Evolutionary conservation across 2,329 filamentous ascomycete species (phyloP), one percentile per base, ranked within the genome.

Genomic region (Endoconidiophora laricicola): DNA sequence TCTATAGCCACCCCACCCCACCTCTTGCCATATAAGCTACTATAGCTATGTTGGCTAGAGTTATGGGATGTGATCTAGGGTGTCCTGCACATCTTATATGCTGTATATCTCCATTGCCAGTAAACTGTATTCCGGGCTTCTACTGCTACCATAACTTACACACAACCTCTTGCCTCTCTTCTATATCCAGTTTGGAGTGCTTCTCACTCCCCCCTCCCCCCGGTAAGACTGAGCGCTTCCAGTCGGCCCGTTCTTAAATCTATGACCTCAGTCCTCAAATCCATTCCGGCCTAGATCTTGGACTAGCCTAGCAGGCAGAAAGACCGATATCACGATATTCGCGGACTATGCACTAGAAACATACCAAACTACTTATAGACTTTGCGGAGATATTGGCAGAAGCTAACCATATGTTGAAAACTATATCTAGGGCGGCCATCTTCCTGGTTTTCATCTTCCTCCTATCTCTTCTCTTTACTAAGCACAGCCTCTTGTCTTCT

Each of bases 341-440:
- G 44, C 18, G 12, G 16, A 38, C 43, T 46, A 38, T 18, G 29
- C 33, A 12, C 14, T 9, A 20, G 43, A 38, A 46, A 36, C 12
- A 6, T 23, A 36, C 38, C n/a, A 26, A 20, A 24, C 33, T 14
- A n/a, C 45, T 9, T 23, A 2, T 6, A 43, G 20, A 42, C 39
- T 42, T 24, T 9, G 18, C 33, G n/a, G 26, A 16, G 12, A 45
- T 12, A 39, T 42, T 3, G 12, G 39, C n/a, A 36, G 22, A 33
- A 18, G 20, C 47, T 53, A 46, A 47, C 44, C 29, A 38, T 43
- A 16, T 43, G 24, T 40, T 16, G 23, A 46, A 53, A 43, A 37
- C 38, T 53, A 53, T 53, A 53, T 49, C 47, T 53, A 53, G 51
- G 47, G 26, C 47, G 43, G 12, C 23, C 47, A 10, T 49, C 51